These are phyloP conservation scores for Moelleriella libera DNA, from an alignment of 2,329 filamentous ascomycete species.

Conservation along the genomic window DNA sequence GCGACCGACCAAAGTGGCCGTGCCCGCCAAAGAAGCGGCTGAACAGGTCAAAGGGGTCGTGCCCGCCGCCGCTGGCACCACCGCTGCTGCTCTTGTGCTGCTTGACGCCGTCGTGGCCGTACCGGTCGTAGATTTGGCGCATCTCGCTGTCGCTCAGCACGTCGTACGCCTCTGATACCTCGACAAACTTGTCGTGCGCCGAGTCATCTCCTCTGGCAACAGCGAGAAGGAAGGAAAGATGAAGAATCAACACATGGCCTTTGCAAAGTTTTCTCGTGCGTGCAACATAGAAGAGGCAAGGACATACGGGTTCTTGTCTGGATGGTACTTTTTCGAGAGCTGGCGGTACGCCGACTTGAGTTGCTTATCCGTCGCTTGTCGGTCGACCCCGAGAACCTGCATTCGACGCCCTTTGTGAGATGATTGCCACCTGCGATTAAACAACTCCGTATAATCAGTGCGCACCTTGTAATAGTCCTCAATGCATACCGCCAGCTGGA, in stretches of 20 bases:
- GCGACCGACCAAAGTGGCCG: constrained; percentile 64
- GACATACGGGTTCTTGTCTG: constrained; percentile 90
- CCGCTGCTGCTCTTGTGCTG: constrained; percentile 59
- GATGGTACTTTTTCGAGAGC: constrained; percentile 90
- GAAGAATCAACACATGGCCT: no score
- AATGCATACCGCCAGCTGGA: constrained; percentile 40
- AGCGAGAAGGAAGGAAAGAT: no score
- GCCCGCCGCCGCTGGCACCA: constrained; percentile 28
- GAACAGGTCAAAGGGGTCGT: constrained; percentile 94
- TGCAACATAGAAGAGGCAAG: neutral
- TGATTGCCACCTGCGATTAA: no score
- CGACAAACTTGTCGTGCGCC: constrained; percentile 83
- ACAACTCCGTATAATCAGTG: neutral
- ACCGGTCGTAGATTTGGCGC: constrained; percentile 83
- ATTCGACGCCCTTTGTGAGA: no score
- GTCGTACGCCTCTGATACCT: constrained; percentile 92
- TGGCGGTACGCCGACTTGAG: constrained; percentile 89
- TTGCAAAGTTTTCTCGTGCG: no score
- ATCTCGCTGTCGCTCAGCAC: constrained; percentile 66
- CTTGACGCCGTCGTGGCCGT: constrained; percentile 82
- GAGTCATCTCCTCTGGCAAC: constrained; percentile 53
- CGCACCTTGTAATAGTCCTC: constrained; percentile 71
- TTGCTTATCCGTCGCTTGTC: constrained; percentile 67
- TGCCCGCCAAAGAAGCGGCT: constrained; percentile 90
- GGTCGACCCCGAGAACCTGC: constrained; percentile 67